These are phyloP conservation scores for Trypanosomatidae sp. DNA, from an alignment of 208 protist species.

Conservation along the genomic window DNA sequence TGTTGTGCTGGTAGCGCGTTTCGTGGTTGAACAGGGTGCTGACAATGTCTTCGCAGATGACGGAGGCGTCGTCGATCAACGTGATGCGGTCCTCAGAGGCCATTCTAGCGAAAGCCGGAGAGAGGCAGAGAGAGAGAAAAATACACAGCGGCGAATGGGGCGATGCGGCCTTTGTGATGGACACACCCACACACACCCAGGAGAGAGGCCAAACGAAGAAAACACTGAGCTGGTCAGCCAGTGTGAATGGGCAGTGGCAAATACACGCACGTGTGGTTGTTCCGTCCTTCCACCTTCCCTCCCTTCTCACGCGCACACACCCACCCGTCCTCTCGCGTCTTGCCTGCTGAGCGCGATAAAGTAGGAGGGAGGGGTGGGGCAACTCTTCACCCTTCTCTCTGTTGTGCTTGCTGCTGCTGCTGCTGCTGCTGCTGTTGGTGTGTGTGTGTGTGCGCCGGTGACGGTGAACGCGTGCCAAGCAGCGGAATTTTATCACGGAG, in stretches of 20 bases:
- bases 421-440: not conserved
- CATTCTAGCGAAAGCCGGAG: not conserved
- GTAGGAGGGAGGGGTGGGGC: not conserved
- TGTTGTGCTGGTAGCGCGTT: conserved; percentile 67
- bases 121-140: not conserved
- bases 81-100: conserved; percentile 57
- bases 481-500: not conserved
- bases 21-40: conserved; percentile 64
- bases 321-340: no score
- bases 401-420: not conserved
- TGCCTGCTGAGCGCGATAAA: no score
- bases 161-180: not conserved
- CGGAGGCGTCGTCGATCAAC: conserved; percentile 74
- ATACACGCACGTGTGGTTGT: not conserved
- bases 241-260: not conserved
- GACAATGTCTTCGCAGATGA: conserved; percentile 77
- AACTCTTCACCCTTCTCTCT: not conserved
- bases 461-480: not conserved
- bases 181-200: not conserved
- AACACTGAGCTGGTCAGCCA: not conserved
- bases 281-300: not conserved
- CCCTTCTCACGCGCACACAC: not conserved
- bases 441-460: not conserved
- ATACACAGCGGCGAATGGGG: not conserved
- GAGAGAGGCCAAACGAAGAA: not conserved